Evolutionary conservation across 768 basidiomycete genomes (phyloP).

Genomic region (Fomitopsis pulvina): DNA sequence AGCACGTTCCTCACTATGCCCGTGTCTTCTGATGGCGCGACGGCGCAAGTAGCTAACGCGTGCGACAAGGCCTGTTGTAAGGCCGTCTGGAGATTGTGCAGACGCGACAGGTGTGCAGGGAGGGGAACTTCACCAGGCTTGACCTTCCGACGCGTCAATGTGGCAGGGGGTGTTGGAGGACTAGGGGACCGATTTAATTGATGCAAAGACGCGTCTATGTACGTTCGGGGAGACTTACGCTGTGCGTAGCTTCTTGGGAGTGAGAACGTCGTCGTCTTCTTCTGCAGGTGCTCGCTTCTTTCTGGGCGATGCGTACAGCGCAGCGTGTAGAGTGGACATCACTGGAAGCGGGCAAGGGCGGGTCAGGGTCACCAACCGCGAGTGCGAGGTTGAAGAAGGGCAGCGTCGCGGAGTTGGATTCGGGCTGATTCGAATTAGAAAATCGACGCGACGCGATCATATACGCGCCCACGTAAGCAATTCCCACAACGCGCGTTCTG

Average conservation of each 20-base stretch:
- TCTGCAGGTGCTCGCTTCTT: constrained; percentile 57
- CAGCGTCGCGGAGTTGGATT: background rate
- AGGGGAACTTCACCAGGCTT: constrained; percentile 27
- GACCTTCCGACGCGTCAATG: constrained; percentile 29
- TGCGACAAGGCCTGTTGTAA: constrained; percentile 81
- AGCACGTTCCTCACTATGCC: constrained; percentile 73
- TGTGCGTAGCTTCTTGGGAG: constrained; percentile 61
- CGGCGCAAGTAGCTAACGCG: constrained; percentile 76
- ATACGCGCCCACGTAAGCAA: constrained; percentile 27
- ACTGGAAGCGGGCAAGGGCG: background rate
- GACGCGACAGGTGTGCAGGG: constrained; percentile 53
- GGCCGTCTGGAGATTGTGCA: constrained; percentile 57
- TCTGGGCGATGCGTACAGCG: constrained; percentile 57
- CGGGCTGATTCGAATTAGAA: background rate
- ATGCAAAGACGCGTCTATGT: constrained; percentile 2
- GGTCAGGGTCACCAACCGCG: background rate
- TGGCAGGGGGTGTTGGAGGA: constrained; percentile 53
- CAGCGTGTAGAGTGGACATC: constrained; percentile 58
- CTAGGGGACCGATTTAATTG: constrained; percentile 23
- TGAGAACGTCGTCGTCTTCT: constrained; percentile 43
- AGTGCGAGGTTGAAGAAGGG: background rate
- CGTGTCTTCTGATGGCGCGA: constrained; percentile 69
- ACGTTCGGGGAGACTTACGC: constrained; percentile 4
- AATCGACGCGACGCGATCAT: background rate
- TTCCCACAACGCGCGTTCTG: constrained; percentile 22